Percentiles rank a stretch among this genome's conserved stretches.
phyloP scores from a whole-genome alignment of 75 land plant species.

The Pinus albicaulis region DNA sequence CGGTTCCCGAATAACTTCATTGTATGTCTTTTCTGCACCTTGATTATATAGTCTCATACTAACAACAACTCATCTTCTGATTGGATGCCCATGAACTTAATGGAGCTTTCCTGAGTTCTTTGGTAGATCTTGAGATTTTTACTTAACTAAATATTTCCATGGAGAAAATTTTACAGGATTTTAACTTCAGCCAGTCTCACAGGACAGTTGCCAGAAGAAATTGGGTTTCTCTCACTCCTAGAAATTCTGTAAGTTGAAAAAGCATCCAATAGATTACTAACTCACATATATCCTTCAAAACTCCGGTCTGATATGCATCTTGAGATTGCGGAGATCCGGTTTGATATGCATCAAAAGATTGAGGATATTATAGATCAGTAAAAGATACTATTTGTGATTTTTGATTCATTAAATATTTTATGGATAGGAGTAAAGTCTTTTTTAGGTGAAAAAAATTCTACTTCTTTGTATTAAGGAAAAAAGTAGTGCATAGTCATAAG shows the following conservation, averaged over 20 bases:
- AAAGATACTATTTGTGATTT: too few relatives aligned
- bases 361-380: neutral
- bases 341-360: neutral
- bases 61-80: too few relatives aligned
- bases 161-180: constrained; percentile 20
- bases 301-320: too few relatives aligned
- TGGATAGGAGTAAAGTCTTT: too few relatives aligned
- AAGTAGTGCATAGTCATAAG: too few relatives aligned
- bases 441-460: too few relatives aligned
- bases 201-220: constrained; percentile 44
- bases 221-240: constrained; percentile 31
- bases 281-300: too few relatives aligned
- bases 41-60: neutral
- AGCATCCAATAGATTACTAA: neutral
- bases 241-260: constrained; percentile 4
- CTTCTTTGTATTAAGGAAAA: too few relatives aligned
- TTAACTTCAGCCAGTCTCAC: constrained; percentile 45
- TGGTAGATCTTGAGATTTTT: neutral
- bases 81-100: neutral
- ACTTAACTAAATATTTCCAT: neutral
- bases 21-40: constrained; percentile 16
- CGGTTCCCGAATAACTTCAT: constrained; percentile 36
- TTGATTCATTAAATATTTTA: too few relatives aligned
- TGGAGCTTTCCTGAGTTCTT: neutral
- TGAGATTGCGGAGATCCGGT: neutral